Conservation (phyloP, 768 basidiomycete species). For the Calocybe cyanea region DNA sequence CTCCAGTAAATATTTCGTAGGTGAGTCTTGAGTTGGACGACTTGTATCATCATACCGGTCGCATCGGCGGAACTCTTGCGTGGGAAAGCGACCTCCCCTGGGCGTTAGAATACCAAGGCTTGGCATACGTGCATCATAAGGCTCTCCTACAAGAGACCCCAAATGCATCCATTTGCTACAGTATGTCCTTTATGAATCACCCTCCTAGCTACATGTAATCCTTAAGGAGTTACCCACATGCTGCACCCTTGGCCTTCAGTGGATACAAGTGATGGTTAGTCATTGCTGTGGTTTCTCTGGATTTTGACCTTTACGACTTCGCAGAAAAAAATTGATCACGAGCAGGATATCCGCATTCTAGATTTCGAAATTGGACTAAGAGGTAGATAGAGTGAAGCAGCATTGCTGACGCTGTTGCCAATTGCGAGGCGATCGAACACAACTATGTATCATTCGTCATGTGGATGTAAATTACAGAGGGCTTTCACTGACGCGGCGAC, state of each 20-base stretch:
- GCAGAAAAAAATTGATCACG: conserved; percentile 33
- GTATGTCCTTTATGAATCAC: conserved; percentile 5
- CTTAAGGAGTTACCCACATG: conserved; percentile 28
- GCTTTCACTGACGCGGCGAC: conserved; percentile 28
- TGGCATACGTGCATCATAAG: background rate
- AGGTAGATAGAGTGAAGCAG: conserved; percentile 39
- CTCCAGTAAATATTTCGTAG: too few species aligned
- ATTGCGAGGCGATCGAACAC: conserved; percentile 25
- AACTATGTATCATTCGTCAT: conserved; percentile 29
- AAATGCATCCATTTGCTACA: background rate
- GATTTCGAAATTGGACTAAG: conserved; percentile 55
- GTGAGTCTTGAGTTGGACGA: too few species aligned
- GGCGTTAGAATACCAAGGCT: too few species aligned
- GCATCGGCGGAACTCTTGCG: too few species aligned
- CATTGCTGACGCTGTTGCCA: conserved; percentile 31
- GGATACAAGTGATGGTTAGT: conserved; percentile 34
- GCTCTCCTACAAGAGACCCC: background rate
- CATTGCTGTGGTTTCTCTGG: background rate
- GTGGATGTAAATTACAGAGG: conserved; percentile 39
- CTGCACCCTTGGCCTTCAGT: conserved; percentile 45
- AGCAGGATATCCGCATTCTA: conserved; percentile 39
- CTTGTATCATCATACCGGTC: too few species aligned
- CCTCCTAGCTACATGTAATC: conserved; percentile 13
- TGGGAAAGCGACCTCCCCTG: too few species aligned
- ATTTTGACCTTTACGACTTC: background rate